Percentiles rank a stretch among this genome's conserved stretches.
phyloP scores from a whole-genome alignment of 768 basidiomycete species.

The Agaricus sinodeliciosus region DNA sequence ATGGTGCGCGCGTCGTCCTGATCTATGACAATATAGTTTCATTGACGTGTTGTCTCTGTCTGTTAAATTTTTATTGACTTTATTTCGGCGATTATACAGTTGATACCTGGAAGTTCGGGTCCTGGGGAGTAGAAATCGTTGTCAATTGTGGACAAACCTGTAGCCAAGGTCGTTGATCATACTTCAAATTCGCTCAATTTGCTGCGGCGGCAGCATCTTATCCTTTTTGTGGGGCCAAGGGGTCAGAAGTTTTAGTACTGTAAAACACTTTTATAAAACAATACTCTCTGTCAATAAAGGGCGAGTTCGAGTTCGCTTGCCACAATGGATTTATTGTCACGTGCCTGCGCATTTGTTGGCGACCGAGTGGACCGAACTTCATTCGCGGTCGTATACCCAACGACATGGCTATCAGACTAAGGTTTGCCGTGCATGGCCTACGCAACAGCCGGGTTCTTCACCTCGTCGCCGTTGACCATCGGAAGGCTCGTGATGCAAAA shows the following conservation, averaged over 20 bases:
- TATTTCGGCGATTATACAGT: slow-evolving; percentile 12
- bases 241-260: too few relatives aligned
- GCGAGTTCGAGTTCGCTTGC: too few relatives aligned
- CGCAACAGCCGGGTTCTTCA: slow-evolving; percentile 75
- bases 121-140: slow-evolving; percentile 13
- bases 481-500: slow-evolving; percentile 69
- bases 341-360: slow-evolving; percentile 14
- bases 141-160: background rate
- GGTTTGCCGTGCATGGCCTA: slow-evolving; percentile 76
- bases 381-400: too few relatives aligned
- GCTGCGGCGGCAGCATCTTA: too few relatives aligned
- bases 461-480: slow-evolving; percentile 75
- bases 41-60: background rate
- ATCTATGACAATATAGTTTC: background rate
- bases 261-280: too few relatives aligned
- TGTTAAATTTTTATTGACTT: background rate
- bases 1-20: slow-evolving; percentile 52
- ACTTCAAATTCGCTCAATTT: background rate
- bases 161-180: background rate
- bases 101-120: slow-evolving; percentile 33
- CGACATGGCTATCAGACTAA: slow-evolving; percentile 76
- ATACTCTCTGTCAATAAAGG: too few relatives aligned
- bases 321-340: slow-evolving; percentile 10
- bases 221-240: too few relatives aligned
- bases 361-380: too few relatives aligned